A percentile compares a stretch with the other conserved stretches of the same genome.
Evolutionary conservation across 495 filamentous ascomycete genomes (phyloP).

Genomic region (Annulohypoxylon moriforme): DNA sequence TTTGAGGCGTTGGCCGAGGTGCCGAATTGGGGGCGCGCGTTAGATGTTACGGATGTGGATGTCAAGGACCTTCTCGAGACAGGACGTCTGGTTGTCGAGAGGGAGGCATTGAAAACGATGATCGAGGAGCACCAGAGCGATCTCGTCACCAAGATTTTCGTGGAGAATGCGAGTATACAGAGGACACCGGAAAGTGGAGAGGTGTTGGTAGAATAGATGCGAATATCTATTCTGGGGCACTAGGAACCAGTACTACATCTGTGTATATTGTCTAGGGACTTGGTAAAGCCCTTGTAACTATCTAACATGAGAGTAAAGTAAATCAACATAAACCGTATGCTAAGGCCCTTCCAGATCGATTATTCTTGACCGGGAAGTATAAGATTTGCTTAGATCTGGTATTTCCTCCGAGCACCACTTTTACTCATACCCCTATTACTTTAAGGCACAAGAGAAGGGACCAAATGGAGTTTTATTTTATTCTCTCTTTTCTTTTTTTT

Average conservation of each 20-base stretch:
- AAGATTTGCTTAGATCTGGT: no score
- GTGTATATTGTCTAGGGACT: slow-evolving; percentile 24
- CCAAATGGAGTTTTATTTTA: no score
- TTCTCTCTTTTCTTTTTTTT: no score
- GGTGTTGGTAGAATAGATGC: slow-evolving; percentile 42
- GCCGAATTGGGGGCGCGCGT: slow-evolving; percentile 72
- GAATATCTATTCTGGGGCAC: background rate
- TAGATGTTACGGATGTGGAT: slow-evolving; percentile 80
- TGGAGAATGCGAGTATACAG: slow-evolving; percentile 28
- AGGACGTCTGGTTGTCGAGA: slow-evolving; percentile 87
- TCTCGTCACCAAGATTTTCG: slow-evolving; percentile 59
- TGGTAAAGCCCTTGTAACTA: slow-evolving; percentile 32
- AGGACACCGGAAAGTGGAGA: slow-evolving; percentile 26
- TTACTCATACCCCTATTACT: no score
- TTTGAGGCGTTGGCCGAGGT: slow-evolving; percentile 68
- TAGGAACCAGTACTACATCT: background rate
- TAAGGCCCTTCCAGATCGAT: no score
- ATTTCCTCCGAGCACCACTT: no score
- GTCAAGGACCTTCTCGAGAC: slow-evolving; percentile 92
- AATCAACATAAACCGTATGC: slow-evolving; percentile 1
- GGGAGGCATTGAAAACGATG: slow-evolving; percentile 78
- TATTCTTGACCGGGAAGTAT: no score
- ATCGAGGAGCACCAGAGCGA: slow-evolving; percentile 81
- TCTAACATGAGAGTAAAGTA: background rate
- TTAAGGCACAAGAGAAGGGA: no score